A percentile compares a stretch with the other conserved stretches of the same genome.
phyloP scores from a whole-genome alignment of 208 protist species.

The Paratrypanosoma confusum region DNA sequence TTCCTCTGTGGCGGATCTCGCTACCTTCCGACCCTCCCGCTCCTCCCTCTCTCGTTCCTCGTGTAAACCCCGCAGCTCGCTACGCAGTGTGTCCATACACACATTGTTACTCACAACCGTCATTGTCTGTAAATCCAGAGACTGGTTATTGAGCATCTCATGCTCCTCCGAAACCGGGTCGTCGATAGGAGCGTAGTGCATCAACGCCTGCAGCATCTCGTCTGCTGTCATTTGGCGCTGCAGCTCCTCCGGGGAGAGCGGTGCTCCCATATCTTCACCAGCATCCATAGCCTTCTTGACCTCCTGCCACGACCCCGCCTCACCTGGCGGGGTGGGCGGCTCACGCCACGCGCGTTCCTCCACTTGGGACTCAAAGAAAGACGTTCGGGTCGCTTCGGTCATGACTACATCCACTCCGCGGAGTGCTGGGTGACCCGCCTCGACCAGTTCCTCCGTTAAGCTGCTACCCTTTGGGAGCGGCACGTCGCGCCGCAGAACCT shows the following conservation, averaged over 20 bases:
- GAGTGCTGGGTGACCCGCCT: constrained; percentile 66
- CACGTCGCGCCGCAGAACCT: constrained; percentile 58
- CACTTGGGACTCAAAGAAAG: constrained; percentile 74
- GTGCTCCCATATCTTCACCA: constrained; percentile 49
- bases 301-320: constrained; percentile 79
- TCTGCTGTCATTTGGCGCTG: constrained; percentile 57
- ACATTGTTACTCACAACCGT: constrained; percentile 41
- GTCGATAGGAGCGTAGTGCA: constrained; percentile 43
- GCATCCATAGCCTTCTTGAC: constrained; percentile 65
- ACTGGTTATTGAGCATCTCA: constrained; percentile 22
- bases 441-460: constrained; percentile 55
- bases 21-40: too few species aligned
- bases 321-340: constrained; percentile 70
- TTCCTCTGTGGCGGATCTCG: too few species aligned
- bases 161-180: constrained; percentile 63
- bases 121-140: constrained; percentile 63
- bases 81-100: constrained; percentile 28
- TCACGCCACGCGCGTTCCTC: constrained; percentile 82
- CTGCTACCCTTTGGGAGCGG: constrained; percentile 44
- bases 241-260: constrained; percentile 32
- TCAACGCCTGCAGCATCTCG: constrained; percentile 54
- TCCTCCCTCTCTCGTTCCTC: too few species aligned
- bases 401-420: constrained; percentile 45
- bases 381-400: constrained; percentile 49
- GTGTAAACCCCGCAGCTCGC: background rate